Evolutionary conservation across 345 rosid species (phyloP), one percentile per base, ranked within the genome.

Genomic region (Boechera divaricarpa): DNA sequence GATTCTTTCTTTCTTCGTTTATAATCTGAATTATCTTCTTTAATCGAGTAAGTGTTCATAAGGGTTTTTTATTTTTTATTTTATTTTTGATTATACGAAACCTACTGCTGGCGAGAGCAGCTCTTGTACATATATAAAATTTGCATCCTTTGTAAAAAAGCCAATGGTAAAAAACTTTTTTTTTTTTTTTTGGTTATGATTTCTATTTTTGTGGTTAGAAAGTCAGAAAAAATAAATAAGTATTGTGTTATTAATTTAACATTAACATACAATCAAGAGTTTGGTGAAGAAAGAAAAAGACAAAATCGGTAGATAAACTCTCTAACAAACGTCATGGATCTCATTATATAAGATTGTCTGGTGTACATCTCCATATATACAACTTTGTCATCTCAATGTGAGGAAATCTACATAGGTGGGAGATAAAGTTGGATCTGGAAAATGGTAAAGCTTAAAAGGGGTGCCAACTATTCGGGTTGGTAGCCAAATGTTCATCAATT

Each of bases 121-220:
- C 64, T 48, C 36, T 57, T 77, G 73, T 77, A 72, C 48, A 77
- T 70, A 77, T 18, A 45, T 63, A 63, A 35, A 69, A 54, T 69
- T 69, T 9, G 24, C 44, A 76, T 38, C 29, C 15, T 18, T 44
- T 44, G 16, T 11, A 57, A 31, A 33, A 61, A 60, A 59, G 13
- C 44, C 54, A 52, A 24, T 5, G 62, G 56, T 63, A 39, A 73
- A n/a, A 73, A 52, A 41, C 13, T 31, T 42, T 11, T 0, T 16
- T 21, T 21, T 21, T 18, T 21, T 28, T 28, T 21, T 0, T 4
- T 21, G 12, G 26, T 36, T 36, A 36, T 60, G 13, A 5, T 39
- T 29, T 29, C 26, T 48, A 71, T 42, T 10, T 42, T 10, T 36
- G n/a, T 44, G 38, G 38, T 32, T 21, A 55, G 29, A 54, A 15